Evolutionary conservation across 768 basidiomycete species (phyloP).

Genomic region (Mycena alexandri): DNA sequence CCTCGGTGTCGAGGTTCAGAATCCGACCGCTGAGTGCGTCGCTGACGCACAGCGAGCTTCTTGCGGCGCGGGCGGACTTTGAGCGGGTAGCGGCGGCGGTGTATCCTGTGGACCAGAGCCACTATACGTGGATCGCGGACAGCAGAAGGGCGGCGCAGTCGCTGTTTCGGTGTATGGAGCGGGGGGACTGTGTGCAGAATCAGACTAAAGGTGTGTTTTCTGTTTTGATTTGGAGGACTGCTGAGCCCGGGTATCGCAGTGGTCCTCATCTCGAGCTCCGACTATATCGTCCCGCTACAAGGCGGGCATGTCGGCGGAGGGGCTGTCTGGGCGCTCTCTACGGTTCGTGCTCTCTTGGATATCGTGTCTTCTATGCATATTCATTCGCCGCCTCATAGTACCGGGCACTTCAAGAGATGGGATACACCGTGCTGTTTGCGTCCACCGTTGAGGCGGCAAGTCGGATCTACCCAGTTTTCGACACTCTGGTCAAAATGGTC

Average conservation of each 20-base stretch:
- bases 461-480: slow-evolving; percentile 48
- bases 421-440: slow-evolving; percentile 34
- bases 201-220: slow-evolving; percentile 42
- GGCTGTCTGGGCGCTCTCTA: slow-evolving; percentile 47
- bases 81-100: background rate
- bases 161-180: slow-evolving; percentile 42
- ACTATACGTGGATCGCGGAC: slow-evolving; percentile 14
- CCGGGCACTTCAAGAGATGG: slow-evolving; percentile 43
- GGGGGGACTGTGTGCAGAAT: slow-evolving; percentile 47
- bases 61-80: no score
- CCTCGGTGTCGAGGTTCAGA: no score
- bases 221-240: background rate
- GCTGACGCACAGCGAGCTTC: no score
- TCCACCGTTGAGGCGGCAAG: slow-evolving; percentile 40
- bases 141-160: slow-evolving; percentile 8
- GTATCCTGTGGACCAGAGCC: slow-evolving; percentile 6
- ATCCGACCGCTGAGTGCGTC: no score
- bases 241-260: slow-evolving; percentile 29
- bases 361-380: background rate
- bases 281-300: slow-evolving; percentile 43
- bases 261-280: slow-evolving; percentile 45
- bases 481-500: slow-evolving; percentile 48
- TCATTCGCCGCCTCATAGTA: slow-evolving; percentile 19
- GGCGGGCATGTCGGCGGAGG: slow-evolving; percentile 46
- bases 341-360: slow-evolving; percentile 35